Conservation (phyloP, 495 filamentous ascomycete species). For the Sporormia fimetaria region DNA sequence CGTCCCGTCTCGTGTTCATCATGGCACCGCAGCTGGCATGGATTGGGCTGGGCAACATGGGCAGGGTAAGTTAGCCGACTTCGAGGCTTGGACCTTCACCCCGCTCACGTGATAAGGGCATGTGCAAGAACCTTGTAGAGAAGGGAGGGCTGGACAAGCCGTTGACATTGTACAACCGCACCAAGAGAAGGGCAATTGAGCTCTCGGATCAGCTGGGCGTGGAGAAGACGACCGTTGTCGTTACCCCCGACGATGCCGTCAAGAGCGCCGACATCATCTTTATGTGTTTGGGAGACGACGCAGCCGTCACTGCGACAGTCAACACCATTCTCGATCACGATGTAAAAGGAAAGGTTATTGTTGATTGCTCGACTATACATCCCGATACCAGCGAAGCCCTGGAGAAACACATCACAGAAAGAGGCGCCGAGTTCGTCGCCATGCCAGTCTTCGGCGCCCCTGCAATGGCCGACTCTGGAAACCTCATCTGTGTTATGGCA, state of each 20-base stretch:
- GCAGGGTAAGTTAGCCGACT: constrained; percentile 46
- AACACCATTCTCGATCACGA: constrained; percentile 35
- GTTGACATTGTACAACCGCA: constrained; percentile 69
- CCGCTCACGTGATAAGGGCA: constrained; percentile 47
- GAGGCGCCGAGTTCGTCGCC: constrained; percentile 62
- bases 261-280: constrained; percentile 66
- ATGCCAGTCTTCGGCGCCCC: constrained; percentile 80
- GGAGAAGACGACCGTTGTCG: constrained; percentile 49
- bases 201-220: constrained; percentile 30
- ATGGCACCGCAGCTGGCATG: constrained; percentile 62
- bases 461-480: constrained; percentile 62
- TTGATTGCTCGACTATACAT: constrained; percentile 83
- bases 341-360: constrained; percentile 56
- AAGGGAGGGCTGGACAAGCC: constrained; percentile 62
- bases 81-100: constrained; percentile 1
- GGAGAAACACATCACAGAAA: constrained; percentile 42
- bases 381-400: constrained; percentile 64
- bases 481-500: constrained; percentile 65
- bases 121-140: constrained; percentile 69
- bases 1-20: neutral
- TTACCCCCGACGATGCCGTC: constrained; percentile 54
- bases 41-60: constrained; percentile 89
- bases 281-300: constrained; percentile 71
- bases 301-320: constrained; percentile 51
- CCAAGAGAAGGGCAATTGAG: constrained; percentile 31